phyloP scores from a whole-genome alignment of 768 basidiomycete species.

The Auriculariales sp. region DNA sequence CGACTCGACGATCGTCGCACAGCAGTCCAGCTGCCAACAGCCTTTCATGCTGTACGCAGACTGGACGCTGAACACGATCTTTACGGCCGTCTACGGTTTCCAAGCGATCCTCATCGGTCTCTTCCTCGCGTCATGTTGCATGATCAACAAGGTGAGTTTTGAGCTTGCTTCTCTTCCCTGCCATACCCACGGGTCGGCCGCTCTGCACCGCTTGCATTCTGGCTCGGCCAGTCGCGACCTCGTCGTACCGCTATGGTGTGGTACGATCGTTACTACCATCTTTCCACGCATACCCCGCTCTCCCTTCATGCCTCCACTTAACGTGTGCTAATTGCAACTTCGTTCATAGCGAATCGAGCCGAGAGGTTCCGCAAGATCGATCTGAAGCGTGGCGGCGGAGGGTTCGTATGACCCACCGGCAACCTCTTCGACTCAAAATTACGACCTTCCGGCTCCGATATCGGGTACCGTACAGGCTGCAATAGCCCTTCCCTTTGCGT shows the following conservation, averaged over 20 bases:
- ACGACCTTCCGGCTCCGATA: background rate
- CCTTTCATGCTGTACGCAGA: constrained; percentile 56
- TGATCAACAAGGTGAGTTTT: constrained; percentile 59
- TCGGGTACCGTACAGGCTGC: background rate
- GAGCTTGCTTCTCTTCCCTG: no score
- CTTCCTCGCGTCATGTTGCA: constrained; percentile 68
- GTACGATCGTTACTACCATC: no score
- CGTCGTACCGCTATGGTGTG: no score
- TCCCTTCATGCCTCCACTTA: no score
- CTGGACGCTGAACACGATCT: constrained; percentile 63
- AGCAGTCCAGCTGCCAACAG: constrained; percentile 54
- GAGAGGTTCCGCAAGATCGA: constrained; percentile 85
- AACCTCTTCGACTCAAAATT: background rate
- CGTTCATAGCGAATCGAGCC: constrained; percentile 52
- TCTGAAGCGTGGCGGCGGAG: constrained; percentile 70
- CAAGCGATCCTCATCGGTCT: constrained; percentile 65
- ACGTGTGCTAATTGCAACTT: no score
- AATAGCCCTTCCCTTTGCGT: background rate
- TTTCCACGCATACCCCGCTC: no score
- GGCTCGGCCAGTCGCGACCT: no score
- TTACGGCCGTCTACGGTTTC: constrained; percentile 79
- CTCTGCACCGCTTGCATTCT: no score
- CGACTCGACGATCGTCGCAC: constrained; percentile 20
- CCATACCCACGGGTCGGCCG: no score
- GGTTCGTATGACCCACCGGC: constrained; percentile 65